Evolutionary conservation across 495 filamentous ascomycete genomes (phyloP), one percentile per base, ranked within the genome.

Genomic region (Aspergillus leporis): DNA sequence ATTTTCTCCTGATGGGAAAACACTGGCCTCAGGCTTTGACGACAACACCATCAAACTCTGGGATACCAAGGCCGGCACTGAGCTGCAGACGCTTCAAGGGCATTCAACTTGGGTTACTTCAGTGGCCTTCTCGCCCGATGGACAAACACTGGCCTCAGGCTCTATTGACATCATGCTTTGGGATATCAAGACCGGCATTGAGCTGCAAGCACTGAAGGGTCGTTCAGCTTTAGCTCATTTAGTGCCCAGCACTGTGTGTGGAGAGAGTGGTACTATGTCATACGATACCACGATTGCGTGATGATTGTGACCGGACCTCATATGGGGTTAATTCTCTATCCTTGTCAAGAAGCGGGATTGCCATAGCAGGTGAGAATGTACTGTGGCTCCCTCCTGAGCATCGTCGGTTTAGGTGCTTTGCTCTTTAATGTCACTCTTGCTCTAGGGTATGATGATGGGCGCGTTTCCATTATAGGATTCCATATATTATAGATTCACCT

Each of bases 381-480:
- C n/a, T 51, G 13, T 31, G 8, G 48, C 48, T 51, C 21, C 48
- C 48, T 51, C 3, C 16, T 51, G 25, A 51, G 25, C 16, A 23
- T n/a, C 21, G 48, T 5, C 7, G 16, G 3, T 14, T 6, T 51
- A 13, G 21, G 4, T 51, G 25, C n/a, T 51, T 3, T 31, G 48
- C 19, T 51, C 5, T 51, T 5, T 31, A 51, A 51, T 51, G 25
- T 5, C 25, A 51, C 25, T 19, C 25, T 51, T n/a, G 25, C 23
- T 30, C 48, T 51, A 4, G 48, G 48, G 25, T 31, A 18, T 70
- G 59, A 22, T 66, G 65, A 43, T 46, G 72, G 41, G 70, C 63
- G 70, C 67, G 74, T 60, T 71, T 70, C 59, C 57, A 55, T 55
- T 55, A n/a, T 56, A 54, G 63, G 66, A 10, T 73, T 56, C 68